A percentile compares a stretch with the other conserved stretches of the same genome.
Evolutionary conservation across 2,329 filamentous ascomycete genomes (phyloP).

Genomic region (Stemphylium vesicarium): DNA sequence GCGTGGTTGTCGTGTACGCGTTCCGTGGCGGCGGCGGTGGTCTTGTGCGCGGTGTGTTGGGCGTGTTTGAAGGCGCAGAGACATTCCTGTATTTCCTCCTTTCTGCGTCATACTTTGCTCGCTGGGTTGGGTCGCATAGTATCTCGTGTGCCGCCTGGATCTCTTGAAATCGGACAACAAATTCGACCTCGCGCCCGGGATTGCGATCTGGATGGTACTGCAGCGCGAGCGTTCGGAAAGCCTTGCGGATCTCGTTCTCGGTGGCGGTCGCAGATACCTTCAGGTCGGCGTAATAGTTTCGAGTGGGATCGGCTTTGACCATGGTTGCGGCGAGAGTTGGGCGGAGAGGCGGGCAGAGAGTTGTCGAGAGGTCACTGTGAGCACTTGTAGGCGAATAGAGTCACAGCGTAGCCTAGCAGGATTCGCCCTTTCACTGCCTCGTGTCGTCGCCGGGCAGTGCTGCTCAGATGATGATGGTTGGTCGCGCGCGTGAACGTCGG

Average conservation of each 20-base stretch:
- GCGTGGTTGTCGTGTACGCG: slow-evolving; percentile 49
- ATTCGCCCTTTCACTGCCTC: slow-evolving; percentile 24
- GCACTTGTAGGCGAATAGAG: slow-evolving; percentile 26
- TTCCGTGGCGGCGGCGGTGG: slow-evolving; percentile 54
- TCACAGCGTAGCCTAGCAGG: slow-evolving; percentile 7
- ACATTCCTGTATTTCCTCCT: slow-evolving; percentile 54
- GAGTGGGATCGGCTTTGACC: slow-evolving; percentile 71
- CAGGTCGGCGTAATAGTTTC: slow-evolving; percentile 86
- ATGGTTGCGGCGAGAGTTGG: slow-evolving; percentile 50
- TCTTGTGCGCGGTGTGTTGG: slow-evolving; percentile 49
- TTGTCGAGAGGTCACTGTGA: background rate
- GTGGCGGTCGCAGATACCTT: slow-evolving; percentile 72
- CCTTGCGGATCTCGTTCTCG: slow-evolving; percentile 79
- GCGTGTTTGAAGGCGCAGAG: slow-evolving; percentile 45
- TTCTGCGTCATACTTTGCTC: slow-evolving; percentile 68
- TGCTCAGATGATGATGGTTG: slow-evolving; percentile 43
- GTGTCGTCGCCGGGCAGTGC: slow-evolving; percentile 36
- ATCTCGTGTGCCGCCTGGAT: slow-evolving; percentile 89
- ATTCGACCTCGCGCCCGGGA: slow-evolving; percentile 78
- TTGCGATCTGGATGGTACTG: slow-evolving; percentile 91
- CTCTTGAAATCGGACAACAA: slow-evolving; percentile 81
- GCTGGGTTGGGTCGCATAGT: slow-evolving; percentile 64
- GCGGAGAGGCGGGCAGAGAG: background rate
- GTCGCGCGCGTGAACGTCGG: slow-evolving; percentile 34
- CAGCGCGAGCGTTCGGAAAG: slow-evolving; percentile 83